Evolutionary conservation across 441 rosid genomes (phyloP), one percentile per base, ranked within the genome.

Genomic region (Metrosideros polymorpha): DNA sequence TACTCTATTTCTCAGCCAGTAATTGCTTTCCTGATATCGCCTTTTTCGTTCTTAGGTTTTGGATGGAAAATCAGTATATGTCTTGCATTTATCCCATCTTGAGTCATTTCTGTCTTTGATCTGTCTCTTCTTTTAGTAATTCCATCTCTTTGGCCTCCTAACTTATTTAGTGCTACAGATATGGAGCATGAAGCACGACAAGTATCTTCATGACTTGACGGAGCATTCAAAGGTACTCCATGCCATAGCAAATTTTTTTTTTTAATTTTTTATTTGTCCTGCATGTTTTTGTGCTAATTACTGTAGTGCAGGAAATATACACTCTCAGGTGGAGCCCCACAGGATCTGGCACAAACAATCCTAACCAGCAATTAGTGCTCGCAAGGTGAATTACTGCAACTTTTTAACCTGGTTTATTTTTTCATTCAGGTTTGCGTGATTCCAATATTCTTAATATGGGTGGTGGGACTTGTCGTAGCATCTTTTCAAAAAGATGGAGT

Each of bases 251-350:
- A 54, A 6, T 4, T 84, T 86, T 55, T 50, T 22, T 32, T 84
- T 85, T 82, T 13, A 12, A n/a, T 54, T 14, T 49, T 77, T 43
- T 63, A 32, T 50, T 7, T 83, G 35, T 85, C 50, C 57, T 66
- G 71, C 25, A 52, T 29, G 14, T 84, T 84, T 85, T 57, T 86
- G 76, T 82, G 30, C 84, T 50, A 55, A 51, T 86, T 51, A 50
- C 35, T 76, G 32, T 88, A 83, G 56, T 91, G 85, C 93, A 98
- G 99, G 99, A 96, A 89, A 96, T 96, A 84, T 98, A 96, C 86
- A 94, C 99, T 22, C 94, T 98, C 90, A 96, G 99, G 92, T 98
- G 99, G 99, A 95, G 99, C 88, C 99, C 99, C 49, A 94, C 99
- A 45, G 99, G 99, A 86, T 87, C 91, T 45, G 98, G 97, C 89